Evolutionary conservation across 331 rosid species (phyloP).

Genomic region (Quercus phellos): DNA sequence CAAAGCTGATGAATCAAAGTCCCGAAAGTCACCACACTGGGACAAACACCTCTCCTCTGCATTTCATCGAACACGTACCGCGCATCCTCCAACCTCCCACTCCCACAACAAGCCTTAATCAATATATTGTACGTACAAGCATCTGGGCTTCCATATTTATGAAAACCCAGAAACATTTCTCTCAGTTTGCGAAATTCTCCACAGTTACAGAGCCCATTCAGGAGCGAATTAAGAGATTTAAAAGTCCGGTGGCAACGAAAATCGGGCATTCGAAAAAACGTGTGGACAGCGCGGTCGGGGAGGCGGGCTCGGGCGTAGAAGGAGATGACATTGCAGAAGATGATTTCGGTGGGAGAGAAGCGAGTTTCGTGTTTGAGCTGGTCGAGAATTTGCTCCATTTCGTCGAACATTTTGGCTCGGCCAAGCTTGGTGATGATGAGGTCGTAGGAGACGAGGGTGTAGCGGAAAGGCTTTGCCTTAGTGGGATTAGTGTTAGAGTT

Average conservation of each 20-base stretch:
- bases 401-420: slow-evolving; percentile 67
- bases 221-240: slow-evolving; percentile 61
- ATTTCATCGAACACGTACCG: slow-evolving; percentile 55
- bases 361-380: slow-evolving; percentile 44
- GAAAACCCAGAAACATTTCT: slow-evolving; percentile 12
- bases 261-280: slow-evolving; percentile 50
- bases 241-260: slow-evolving; percentile 47
- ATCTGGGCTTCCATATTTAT: slow-evolving; percentile 40
- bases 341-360: slow-evolving; percentile 42
- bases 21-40: slow-evolving; percentile 49
- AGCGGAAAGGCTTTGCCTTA: slow-evolving; percentile 43
- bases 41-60: slow-evolving; percentile 32
- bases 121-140: slow-evolving; percentile 65
- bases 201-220: slow-evolving; percentile 46
- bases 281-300: slow-evolving; percentile 44
- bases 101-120: slow-evolving; percentile 32
- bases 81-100: slow-evolving; percentile 31
- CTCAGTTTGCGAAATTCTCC: slow-evolving; percentile 33
- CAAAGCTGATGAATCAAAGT: slow-evolving; percentile 54
- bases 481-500: slow-evolving; percentile 27
- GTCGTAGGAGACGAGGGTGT: slow-evolving; percentile 65
- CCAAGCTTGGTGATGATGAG: slow-evolving; percentile 75
- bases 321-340: slow-evolving; percentile 69
- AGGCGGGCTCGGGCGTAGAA: slow-evolving; percentile 62
- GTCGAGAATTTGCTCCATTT: slow-evolving; percentile 63